Evolutionary conservation across 805 yeast species (phyloP).

Genomic region (Candida xyloterini): DNA sequence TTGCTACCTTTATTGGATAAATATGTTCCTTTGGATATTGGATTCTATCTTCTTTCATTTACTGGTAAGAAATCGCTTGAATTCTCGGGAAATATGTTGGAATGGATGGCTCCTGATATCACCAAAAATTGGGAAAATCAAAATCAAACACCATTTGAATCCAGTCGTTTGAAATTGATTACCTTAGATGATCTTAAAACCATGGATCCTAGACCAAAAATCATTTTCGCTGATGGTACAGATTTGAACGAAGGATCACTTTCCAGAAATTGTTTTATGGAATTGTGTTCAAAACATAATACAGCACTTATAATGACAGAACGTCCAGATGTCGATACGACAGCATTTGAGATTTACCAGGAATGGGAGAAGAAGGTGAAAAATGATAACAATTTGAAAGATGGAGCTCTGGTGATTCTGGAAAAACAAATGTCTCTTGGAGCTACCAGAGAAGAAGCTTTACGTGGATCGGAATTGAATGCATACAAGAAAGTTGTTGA

Average conservation of each 20-base stretch:
- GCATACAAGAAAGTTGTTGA: conserved; percentile 46
- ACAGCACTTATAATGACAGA: conserved; percentile 78
- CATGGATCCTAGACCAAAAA: conserved; percentile 61
- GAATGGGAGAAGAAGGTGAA: conserved; percentile 51
- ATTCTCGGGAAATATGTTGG: conserved; percentile 85
- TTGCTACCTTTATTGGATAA: conserved; percentile 44
- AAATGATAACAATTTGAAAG: conserved; percentile 41
- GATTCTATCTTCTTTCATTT: conserved; percentile 72
- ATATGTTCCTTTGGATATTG: conserved; percentile 38
- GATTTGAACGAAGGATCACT: conserved; percentile 63
- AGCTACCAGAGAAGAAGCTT: conserved; percentile 43
- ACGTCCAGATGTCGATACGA: conserved; percentile 44
- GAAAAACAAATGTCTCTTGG: conserved; percentile 38
- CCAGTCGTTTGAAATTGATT: conserved; percentile 51
- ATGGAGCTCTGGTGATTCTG: conserved; percentile 59
- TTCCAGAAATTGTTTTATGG: conserved; percentile 49
- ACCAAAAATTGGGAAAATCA: conserved; percentile 81
- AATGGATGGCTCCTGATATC: conserved; percentile 93
- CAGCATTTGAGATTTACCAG: conserved; percentile 47
- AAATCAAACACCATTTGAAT: conserved; percentile 74
- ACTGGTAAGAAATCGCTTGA: conserved; percentile 75
- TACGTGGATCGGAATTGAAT: conserved; percentile 49
- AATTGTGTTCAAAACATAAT: conserved; percentile 59
- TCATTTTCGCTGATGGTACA: conserved; percentile 73
- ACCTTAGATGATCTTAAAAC: conserved; percentile 53